Evolutionary conservation across 495 filamentous ascomycete genomes (phyloP).

Genomic region (Tuber indicum): DNA sequence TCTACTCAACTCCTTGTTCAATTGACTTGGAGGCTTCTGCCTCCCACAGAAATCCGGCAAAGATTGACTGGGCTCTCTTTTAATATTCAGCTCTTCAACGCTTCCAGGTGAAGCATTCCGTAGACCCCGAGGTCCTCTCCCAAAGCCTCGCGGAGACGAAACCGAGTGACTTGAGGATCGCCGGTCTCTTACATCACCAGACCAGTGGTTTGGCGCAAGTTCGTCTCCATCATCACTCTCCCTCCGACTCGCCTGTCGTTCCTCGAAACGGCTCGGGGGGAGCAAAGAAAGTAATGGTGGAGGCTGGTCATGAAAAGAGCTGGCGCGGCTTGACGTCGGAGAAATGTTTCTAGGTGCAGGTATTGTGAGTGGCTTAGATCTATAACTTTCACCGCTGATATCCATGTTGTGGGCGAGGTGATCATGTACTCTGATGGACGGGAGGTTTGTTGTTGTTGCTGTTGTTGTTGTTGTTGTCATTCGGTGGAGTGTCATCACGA

Average conservation of each 20-base stretch:
- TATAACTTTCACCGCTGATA: constrained; percentile 31
- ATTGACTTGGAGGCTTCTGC: constrained; percentile 31
- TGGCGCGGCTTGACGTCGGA: constrained; percentile 37
- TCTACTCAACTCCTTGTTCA: constrained; percentile 38
- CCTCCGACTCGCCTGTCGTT: constrained; percentile 1
- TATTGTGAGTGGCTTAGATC: constrained; percentile 41
- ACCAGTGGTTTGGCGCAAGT: constrained; percentile 11
- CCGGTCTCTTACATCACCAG: constrained; percentile 8
- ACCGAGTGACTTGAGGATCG: constrained; percentile 8
- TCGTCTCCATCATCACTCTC: constrained; percentile 27
- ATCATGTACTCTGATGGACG: constrained; percentile 40
- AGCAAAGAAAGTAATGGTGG: constrained; percentile 39
- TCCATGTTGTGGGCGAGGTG: constrained; percentile 34
- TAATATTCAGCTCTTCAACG: constrained; percentile 30
- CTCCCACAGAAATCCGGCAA: constrained; percentile 29
- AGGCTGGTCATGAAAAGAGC: constrained; percentile 32
- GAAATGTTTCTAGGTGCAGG: constrained; percentile 37
- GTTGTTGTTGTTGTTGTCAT: constrained; percentile 25
- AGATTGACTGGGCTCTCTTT: constrained; percentile 34
- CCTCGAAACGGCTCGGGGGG: constrained; percentile 3
- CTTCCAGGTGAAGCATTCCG: constrained; percentile 34
- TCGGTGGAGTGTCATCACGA: constrained; percentile 40
- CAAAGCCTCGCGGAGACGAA: not conserved
- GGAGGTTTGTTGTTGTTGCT: constrained; percentile 38
- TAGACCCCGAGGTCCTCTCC: constrained; percentile 31